Base-by-base conservation (phyloP, 2,329 filamentous ascomycete genomes). In the Trichophyton equinum region DNA sequence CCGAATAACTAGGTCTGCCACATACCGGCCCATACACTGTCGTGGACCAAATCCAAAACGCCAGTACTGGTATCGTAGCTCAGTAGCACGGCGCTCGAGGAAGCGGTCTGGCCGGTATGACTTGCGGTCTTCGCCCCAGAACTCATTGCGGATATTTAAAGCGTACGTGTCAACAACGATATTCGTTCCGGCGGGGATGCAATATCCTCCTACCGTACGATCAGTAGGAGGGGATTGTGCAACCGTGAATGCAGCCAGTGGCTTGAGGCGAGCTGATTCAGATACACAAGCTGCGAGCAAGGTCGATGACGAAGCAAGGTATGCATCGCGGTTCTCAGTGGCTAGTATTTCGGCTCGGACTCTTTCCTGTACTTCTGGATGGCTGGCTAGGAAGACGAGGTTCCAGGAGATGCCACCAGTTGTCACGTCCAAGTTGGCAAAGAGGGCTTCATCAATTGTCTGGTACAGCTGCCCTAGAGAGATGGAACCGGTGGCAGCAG, bases 341-440 rank as follows among this genome's bases (percentile, higher is more conserved):
- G 22, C 55, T 15, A 25, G 33, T 18, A 62, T 13, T 30, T 76
- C 73, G 0, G 59, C 20, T 2, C 66, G 65, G 0, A 77, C 53
- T 8, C 67, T 57, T 4, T 59, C 60, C 60, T 78, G 75, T 3
- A 69, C 62, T 1, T 67, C 65, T 0, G 64, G 68, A 60, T 77
- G 47, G 1, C 69, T 68, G 0, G 76, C 76, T 0, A 80, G 66
- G 55, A 77, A 74, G 0, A 77, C 67, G 0, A 76, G 63, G n/a
- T 69, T 72, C 77, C 78, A 80, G 0, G 74, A 73, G 0, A 79
- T 56, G 0, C 66, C 75, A 3, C 75, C 74, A 1, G 72, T 72
- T 0, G 76, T 77, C 7, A 79, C 77, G 61, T 80, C 78, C 0
- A 79, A 69, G 61, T 79, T 79, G 1, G 75, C 77, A 62, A 73